Conservation (phyloP, 73 alveolate genomes). For the Tetrahymena borealis region DNA sequence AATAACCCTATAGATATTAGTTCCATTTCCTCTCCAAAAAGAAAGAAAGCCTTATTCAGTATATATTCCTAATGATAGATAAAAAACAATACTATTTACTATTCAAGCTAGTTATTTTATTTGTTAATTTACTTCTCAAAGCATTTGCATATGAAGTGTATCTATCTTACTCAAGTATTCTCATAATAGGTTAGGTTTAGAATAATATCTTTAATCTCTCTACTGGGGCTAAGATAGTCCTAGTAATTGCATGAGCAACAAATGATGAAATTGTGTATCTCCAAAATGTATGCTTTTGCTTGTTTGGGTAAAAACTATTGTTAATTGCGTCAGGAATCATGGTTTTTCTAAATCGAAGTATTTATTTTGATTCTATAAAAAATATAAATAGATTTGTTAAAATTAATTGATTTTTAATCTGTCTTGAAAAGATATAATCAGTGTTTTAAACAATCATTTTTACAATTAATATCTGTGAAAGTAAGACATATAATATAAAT, state of each 20-base stretch:
- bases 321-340: background rate
- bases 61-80: background rate
- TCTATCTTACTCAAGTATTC: background rate
- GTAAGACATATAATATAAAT: too few relatives aligned
- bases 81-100: too few relatives aligned
- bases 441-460: background rate
- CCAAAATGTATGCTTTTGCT: background rate
- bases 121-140: background rate
- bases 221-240: background rate
- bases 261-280: background rate
- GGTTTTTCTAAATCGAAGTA: background rate
- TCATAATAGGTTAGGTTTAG: background rate
- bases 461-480: too few relatives aligned
- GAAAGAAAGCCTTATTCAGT: background rate
- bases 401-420: background rate
- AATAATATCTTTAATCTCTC: background rate
- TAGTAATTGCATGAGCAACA: background rate
- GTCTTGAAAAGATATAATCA: background rate
- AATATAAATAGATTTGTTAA: background rate
- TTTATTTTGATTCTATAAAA: background rate
- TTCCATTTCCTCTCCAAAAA: background rate
- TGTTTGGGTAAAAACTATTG: background rate
- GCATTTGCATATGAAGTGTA: background rate
- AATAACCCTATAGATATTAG: background rate
- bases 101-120: too few relatives aligned